Base-by-base conservation (phyloP, 495 filamentous ascomycete genomes). In the Hypomontagnella submonticulosa region DNA sequence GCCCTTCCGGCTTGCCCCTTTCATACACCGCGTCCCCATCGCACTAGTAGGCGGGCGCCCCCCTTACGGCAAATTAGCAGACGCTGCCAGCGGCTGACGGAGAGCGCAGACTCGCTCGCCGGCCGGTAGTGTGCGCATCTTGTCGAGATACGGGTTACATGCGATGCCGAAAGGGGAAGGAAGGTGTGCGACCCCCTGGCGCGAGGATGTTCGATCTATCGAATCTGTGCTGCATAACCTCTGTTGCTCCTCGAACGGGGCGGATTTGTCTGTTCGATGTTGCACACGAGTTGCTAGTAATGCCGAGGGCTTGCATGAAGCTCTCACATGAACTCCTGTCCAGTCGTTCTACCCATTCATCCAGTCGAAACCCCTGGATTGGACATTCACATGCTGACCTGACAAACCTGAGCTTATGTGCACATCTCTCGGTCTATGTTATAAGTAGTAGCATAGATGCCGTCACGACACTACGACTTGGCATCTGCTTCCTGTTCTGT, bases 121-220 rank as follows among this genome's bases (percentile, higher is more conserved):
- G 23, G 23, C 23, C 23, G 23, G 23, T 27, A 27, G 2, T 27
- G 23, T 27, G 23, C 23, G 23, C 23, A 27, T 27, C 23, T 2
- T 27, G 23, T 27, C 23, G 23, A 3, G 23, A 27, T 27, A 6
- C 23, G 23, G 23, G 13, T 38, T 52, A 12, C 15, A 37, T 37
- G 33, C 16, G 41, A 19, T 57, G 23, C 61, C 61, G 15, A 67
- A 67, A 63, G 27, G 42, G 65, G 65, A 68, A 68, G 59, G 65
- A 43, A 54, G 46, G 23, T 43, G 13, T 38, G 12, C 41, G 15
- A 42, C 33, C 44, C 61, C 38, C 30, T 38, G 38, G 13, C 38
- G 13, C 38, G 40, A 20, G 27, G 5, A n/a, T 32, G 13, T 20
- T 7, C 16, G 42, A 49, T 58, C 42, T 38, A 41, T 27, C 36